These are phyloP conservation scores for Psophocarpus tetragonolobus DNA, from an alignment of 306 rosid genomes.

Conservation along the genomic window DNA sequence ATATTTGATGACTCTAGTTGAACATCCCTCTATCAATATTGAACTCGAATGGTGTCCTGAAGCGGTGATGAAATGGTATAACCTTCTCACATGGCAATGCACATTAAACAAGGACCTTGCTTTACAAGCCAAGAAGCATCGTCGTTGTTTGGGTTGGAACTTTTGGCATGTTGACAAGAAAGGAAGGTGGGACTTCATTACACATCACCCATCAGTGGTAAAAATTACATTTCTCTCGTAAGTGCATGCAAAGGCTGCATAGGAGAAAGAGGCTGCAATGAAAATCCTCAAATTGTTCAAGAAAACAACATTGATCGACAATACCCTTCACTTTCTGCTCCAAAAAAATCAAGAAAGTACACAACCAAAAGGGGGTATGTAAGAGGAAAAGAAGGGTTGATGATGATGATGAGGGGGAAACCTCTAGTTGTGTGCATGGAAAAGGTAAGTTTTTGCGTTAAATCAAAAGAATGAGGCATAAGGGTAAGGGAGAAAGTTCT, in stretches of 20 bases:
- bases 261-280: conserved; percentile 4
- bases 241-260: conserved; percentile 55
- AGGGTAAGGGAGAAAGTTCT: not conserved
- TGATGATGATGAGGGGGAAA: not conserved
- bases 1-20: not conserved
- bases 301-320: not conserved
- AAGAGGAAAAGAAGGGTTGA: not conserved
- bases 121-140: conserved; percentile 54
- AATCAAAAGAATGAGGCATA: not conserved
- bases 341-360: not conserved
- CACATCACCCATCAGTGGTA: conserved; percentile 47
- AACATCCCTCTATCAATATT: not conserved
- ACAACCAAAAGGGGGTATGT: not conserved
- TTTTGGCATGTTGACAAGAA: conserved; percentile 41
- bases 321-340: not conserved
- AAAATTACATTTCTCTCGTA: conserved; percentile 46
- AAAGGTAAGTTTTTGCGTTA: not conserved
- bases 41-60: conserved; percentile 39
- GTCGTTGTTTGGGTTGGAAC: conserved; percentile 53
- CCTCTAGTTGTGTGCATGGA: not conserved
- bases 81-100: not conserved
- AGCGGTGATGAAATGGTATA: conserved; percentile 55
- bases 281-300: not conserved
- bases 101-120: not conserved
- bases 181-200: conserved; percentile 50